Evolutionary conservation across 345 rosid genomes (phyloP).

Genomic region (Arabidopsis suecica): DNA sequence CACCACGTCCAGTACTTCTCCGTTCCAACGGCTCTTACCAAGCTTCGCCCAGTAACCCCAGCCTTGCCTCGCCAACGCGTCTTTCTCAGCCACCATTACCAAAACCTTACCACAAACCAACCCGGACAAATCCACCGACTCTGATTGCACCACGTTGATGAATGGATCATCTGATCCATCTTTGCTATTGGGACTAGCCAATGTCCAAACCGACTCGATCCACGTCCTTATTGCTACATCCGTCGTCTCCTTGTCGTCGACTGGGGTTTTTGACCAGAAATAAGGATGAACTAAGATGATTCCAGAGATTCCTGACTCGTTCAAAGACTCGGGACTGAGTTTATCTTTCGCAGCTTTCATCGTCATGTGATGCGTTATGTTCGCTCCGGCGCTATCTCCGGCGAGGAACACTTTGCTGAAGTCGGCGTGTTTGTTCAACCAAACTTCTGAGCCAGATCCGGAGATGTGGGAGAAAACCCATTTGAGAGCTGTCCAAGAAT

Average conservation of each 20-base stretch:
- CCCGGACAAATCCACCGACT: constrained; percentile 42
- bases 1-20: constrained; percentile 40
- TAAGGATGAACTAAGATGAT: constrained; percentile 54
- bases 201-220: constrained; percentile 43
- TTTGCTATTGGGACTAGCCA: constrained; percentile 46
- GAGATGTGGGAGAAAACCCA: constrained; percentile 58
- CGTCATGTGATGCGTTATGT: constrained; percentile 49
- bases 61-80: constrained; percentile 47
- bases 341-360: too few species aligned
- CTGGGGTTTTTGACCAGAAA: constrained; percentile 47
- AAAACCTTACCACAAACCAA: constrained; percentile 46
- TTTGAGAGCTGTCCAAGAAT: constrained; percentile 57
- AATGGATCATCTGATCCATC: constrained; percentile 56
- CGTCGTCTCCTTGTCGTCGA: constrained; percentile 35
- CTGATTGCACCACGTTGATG: constrained; percentile 50
- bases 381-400: constrained; percentile 77
- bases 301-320: constrained; percentile 29
- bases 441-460: constrained; percentile 54
- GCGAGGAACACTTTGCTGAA: constrained; percentile 51
- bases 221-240: constrained; percentile 47
- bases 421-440: constrained; percentile 57
- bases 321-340: too few species aligned
- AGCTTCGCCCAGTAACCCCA: constrained; percentile 46
- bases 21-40: constrained; percentile 51
- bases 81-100: constrained; percentile 55